These are phyloP conservation scores for Rhamnella rubrinervis DNA, from an alignment of 331 rosid genomes.

Conservation along the genomic window DNA sequence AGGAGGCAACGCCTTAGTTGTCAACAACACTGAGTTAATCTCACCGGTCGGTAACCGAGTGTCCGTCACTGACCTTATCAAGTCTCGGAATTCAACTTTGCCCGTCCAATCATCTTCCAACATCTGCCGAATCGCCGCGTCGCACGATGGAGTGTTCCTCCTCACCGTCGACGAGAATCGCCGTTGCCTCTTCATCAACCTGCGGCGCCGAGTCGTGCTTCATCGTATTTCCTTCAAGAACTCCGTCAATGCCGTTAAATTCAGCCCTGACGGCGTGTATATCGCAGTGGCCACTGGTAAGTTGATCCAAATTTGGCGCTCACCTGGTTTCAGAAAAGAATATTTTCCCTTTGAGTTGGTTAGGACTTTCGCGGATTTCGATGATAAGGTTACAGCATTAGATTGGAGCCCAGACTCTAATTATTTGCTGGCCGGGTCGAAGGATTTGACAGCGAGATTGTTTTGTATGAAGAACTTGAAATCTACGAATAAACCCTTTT, in stretches of 20 bases:
- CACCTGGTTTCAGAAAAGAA: slow-evolving; percentile 67
- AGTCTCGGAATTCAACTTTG: slow-evolving; percentile 66
- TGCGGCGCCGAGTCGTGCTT: slow-evolving; percentile 80
- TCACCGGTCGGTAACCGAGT: slow-evolving; percentile 89
- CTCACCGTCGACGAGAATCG: slow-evolving; percentile 67
- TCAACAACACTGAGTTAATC: slow-evolving; percentile 58
- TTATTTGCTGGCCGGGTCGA: slow-evolving; percentile 70
- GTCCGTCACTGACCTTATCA: slow-evolving; percentile 75
- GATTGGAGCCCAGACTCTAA: slow-evolving; percentile 83
- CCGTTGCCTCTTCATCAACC: slow-evolving; percentile 82
- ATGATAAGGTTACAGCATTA: slow-evolving; percentile 53
- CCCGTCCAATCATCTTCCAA: slow-evolving; percentile 82
- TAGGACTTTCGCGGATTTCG: slow-evolving; percentile 63
- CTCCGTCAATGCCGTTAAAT: slow-evolving; percentile 48
- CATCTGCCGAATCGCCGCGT: slow-evolving; percentile 68
- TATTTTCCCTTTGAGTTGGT: slow-evolving; percentile 72
- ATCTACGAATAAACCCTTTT: slow-evolving; percentile 48
- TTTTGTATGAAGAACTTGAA: slow-evolving; percentile 46
- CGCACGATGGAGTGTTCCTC: slow-evolving; percentile 79
- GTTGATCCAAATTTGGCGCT: slow-evolving; percentile 80
- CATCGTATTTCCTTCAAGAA: slow-evolving; percentile 83
- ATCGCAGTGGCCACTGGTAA: slow-evolving; percentile 85
- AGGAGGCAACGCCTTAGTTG: slow-evolving; percentile 72
- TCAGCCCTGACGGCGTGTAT: slow-evolving; percentile 56
- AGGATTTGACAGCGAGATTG: slow-evolving; percentile 77